A percentile compares a stretch with the other conserved stretches of the same genome.
Evolutionary conservation across 495 filamentous ascomycete genomes (phyloP).

Genomic region (Hypoxylon fragiforme): DNA sequence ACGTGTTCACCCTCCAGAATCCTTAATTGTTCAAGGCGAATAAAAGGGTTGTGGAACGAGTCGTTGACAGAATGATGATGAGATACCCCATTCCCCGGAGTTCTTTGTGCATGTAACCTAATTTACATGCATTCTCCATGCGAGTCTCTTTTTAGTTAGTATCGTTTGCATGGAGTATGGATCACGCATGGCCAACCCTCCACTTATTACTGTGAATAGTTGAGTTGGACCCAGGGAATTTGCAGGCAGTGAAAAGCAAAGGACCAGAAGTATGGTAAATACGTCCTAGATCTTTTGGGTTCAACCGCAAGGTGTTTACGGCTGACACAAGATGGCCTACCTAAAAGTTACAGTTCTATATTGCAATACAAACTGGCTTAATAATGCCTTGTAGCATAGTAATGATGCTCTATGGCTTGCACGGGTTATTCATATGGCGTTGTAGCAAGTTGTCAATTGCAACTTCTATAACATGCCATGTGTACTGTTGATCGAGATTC

Average conservation of each 20-base stretch:
- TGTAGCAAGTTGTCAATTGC: too few relatives aligned
- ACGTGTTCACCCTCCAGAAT: constrained; percentile 51
- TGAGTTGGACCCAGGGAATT: constrained; percentile 5
- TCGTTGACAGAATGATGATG: constrained; percentile 21
- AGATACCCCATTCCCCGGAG: constrained; percentile 31
- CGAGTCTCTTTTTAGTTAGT: constrained; percentile 1
- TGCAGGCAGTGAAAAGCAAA: background rate
- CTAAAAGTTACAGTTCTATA: constrained; percentile 5
- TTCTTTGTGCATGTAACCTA: constrained; percentile 19
- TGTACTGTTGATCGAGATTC: too few relatives aligned
- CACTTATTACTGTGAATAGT: constrained; percentile 18
- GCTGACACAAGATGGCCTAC: constrained; percentile 9
- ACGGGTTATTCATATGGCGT: background rate
- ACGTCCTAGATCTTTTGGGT: constrained; percentile 15
- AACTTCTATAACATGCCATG: too few relatives aligned
- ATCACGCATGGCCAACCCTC: constrained; percentile 18
- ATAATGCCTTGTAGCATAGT: too few relatives aligned
- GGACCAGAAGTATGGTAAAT: constrained; percentile 19
- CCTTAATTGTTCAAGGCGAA: constrained; percentile 42
- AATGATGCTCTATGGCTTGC: background rate
- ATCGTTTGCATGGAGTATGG: constrained; percentile 20
- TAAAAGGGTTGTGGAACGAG: constrained; percentile 6
- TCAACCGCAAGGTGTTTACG: constrained; percentile 17
- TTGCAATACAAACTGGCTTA: too few relatives aligned
- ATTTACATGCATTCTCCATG: constrained; percentile 7